Evolutionary conservation across 345 rosid genomes (phyloP).

Genomic region (Iberis pinnata): DNA sequence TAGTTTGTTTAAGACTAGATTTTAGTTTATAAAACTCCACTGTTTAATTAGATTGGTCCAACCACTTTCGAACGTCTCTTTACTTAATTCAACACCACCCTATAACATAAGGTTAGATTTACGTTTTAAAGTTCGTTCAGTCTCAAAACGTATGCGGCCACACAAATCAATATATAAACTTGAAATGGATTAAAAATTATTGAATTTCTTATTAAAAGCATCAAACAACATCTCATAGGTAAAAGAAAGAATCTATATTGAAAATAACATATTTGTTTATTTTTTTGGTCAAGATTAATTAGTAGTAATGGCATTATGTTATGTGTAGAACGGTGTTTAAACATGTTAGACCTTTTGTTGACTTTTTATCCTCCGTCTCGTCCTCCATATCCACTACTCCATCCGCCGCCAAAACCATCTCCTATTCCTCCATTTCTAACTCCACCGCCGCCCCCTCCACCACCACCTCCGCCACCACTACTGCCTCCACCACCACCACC

Average conservation of each 20-base stretch:
- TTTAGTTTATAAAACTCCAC: too few species aligned
- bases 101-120: too few species aligned
- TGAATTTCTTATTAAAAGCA: not conserved
- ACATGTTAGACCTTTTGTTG: slow-evolving; percentile 18
- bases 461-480: not conserved
- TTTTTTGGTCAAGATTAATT: too few species aligned
- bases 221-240: not conserved
- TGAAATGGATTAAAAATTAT: too few species aligned
- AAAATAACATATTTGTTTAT: not conserved
- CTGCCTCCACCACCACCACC: not conserved
- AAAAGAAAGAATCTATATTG: slow-evolving; percentile 1
- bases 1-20: too few species aligned
- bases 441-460: not conserved
- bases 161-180: too few species aligned
- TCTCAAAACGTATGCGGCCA: too few species aligned
- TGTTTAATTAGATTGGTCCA: too few species aligned
- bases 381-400: slow-evolving; percentile 17
- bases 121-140: too few species aligned
- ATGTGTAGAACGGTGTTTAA: slow-evolving; percentile 1
- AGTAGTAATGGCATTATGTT: too few species aligned
- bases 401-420: slow-evolving; percentile 13
- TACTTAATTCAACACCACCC: too few species aligned
- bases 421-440: slow-evolving; percentile 7
- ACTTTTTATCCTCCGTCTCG: slow-evolving; percentile 22
- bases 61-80: too few species aligned